These are phyloP conservation scores for Blastomyces silverae DNA, from an alignment of 2,329 filamentous ascomycete genomes.

Conservation along the genomic window DNA sequence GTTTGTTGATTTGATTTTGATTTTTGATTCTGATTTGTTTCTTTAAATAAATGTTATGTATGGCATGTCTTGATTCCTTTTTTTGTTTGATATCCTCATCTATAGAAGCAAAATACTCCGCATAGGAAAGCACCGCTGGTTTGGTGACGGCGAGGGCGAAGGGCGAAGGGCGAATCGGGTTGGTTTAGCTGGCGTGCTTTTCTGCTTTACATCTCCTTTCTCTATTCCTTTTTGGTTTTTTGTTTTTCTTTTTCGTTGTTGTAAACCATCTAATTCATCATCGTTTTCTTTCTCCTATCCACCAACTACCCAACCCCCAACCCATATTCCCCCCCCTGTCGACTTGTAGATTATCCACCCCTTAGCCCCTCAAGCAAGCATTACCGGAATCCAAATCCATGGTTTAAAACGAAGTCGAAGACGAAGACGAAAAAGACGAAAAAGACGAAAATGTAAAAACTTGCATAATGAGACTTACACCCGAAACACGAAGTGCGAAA, in stretches of 20 bases:
- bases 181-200: background rate
- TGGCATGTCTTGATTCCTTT: conserved; percentile 10
- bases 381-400: background rate
- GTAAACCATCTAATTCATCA: background rate
- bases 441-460: background rate
- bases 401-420: background rate
- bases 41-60: too few relatives aligned
- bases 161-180: background rate
- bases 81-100: conserved; percentile 8
- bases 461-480: background rate
- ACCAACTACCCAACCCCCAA: too few relatives aligned
- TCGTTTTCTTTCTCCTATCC: background rate
- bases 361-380: background rate
- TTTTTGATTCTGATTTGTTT: too few relatives aligned
- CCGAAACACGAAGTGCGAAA: background rate
- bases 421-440: background rate
- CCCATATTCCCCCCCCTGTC: background rate
- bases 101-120: conserved; percentile 5
- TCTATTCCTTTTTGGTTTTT: background rate
- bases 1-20: conserved; percentile 8
- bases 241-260: background rate
- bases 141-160: background rate
- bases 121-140: background rate
- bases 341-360: background rate
- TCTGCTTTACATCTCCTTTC: background rate